Base-by-base conservation (phyloP, 2,329 filamentous ascomycete species). In the Calcarisporium arbuscula region DNA sequence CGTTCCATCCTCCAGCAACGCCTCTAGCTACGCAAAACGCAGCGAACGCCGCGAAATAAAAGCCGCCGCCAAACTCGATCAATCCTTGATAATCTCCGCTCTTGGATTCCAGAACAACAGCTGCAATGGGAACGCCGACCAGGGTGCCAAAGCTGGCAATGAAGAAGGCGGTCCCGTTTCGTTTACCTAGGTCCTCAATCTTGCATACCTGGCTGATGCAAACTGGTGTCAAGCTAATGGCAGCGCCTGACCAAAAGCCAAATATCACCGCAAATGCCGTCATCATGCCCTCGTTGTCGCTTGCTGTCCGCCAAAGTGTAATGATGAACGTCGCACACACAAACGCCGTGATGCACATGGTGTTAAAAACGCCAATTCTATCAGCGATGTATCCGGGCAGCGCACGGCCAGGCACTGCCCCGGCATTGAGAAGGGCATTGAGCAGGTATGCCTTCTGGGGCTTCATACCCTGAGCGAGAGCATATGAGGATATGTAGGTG, bases 181-280 rank as follows among this genome's bases (percentile, higher is more conserved):
- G 79, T 22, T 79, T 64, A 0, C 82, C 82, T 42, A 85, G 84
- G 30, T 84, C 66, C 41, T 80, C 72, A 1, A 78, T 82, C 17
- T 72, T 68, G 54, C 82, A 86, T 2, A 85, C 65, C 54, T 83
- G 77, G 1, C 79, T 79, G 2, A 87, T 68, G 42, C 82, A 86
- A 1, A 86, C 82, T 0, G 83, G 82, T 0, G 80, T 82, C 31
- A 87, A 52, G 5, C 70, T 76, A 47, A 87, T 85, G 38, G 82
- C 82, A 21, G 71, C 74, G 0, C 83, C 83, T 12, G 72, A 80
- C 12, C 73, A 77, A 49, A 88, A 84, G 0, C 83, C 83, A 52
- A 85, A 85, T 2, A 83, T 49, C 2, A 81, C 54, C 0, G 72
- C 66, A 46, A 82, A 87, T 2, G 75, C 63, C 32, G 82, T 66